Percentiles rank a stretch among this genome's conserved stretches.
Conservation (phyloP, 495 filamentous ascomycete genomes). For the Sabuloglossum arenarium region DNA sequence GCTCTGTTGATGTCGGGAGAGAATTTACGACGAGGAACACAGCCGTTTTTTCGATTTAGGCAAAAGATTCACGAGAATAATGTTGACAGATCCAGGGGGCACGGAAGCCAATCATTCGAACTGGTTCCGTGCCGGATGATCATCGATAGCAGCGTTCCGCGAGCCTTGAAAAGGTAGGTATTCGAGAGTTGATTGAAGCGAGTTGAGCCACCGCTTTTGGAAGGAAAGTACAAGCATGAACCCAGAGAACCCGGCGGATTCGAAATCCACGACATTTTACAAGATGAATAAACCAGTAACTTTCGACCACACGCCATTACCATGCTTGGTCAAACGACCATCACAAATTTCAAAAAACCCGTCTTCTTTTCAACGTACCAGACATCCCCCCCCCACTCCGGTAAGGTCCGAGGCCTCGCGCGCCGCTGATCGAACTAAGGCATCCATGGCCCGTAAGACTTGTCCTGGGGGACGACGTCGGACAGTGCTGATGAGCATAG, state of each 20-base stretch:
- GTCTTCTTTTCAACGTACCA: background rate
- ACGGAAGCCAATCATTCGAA: background rate
- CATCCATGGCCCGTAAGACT: background rate
- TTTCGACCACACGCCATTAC: slow-evolving; percentile 2
- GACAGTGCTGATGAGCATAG: background rate
- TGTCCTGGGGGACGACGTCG: background rate
- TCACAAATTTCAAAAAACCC: background rate
- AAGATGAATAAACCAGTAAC: background rate
- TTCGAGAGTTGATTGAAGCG: background rate
- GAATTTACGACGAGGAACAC: background rate
- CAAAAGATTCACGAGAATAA: background rate
- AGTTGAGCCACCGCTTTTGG: background rate
- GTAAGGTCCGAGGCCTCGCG: background rate
- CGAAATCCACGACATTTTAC: background rate
- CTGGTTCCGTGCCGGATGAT: background rate
- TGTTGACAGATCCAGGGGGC: too few relatives aligned
- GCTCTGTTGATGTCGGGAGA: too few relatives aligned
- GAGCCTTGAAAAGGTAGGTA: background rate
- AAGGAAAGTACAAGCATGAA: background rate
- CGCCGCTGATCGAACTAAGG: background rate
- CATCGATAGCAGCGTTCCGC: background rate
- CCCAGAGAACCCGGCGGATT: background rate
- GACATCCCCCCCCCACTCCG: background rate
- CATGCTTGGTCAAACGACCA: slow-evolving; percentile 1
- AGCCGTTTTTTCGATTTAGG: background rate